These are phyloP conservation scores for Rhodotorula glutinis DNA, from an alignment of 1,284 basidiomycete genomes.

Conservation along the genomic window DNA sequence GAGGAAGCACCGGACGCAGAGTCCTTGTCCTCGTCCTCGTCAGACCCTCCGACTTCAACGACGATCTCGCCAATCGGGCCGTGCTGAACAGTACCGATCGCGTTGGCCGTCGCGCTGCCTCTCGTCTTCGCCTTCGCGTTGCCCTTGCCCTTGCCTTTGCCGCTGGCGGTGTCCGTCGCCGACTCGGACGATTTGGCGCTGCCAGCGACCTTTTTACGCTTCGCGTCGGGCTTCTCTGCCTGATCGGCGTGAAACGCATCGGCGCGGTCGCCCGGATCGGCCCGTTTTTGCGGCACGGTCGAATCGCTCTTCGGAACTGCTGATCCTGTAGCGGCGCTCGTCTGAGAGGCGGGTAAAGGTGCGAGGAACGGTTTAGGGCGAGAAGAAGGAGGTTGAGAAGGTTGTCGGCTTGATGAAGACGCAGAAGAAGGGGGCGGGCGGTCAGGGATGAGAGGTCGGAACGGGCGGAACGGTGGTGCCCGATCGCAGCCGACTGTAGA, in stretches of 20 bases:
- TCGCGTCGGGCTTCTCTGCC: not conserved
- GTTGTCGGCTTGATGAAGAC: not conserved
- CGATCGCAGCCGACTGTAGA: too few relatives aligned
- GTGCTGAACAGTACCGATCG: too few relatives aligned
- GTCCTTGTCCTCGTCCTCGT: not conserved
- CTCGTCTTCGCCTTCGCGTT: not conserved
- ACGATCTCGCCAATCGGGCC: constrained; percentile 1
- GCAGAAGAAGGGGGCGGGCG: not conserved
- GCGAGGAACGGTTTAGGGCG: not conserved
- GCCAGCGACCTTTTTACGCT: constrained; percentile 1
- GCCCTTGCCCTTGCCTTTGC: constrained; percentile 8
- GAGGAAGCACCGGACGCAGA: not conserved
- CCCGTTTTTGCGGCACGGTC: not conserved
- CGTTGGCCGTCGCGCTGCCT: not conserved
- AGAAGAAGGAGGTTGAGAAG: not conserved
- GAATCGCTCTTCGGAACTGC: not conserved
- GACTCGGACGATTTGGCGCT: not conserved
- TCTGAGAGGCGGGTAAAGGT: not conserved
- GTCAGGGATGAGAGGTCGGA: constrained; percentile 19
- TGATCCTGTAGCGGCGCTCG: not conserved
- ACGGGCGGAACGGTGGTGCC: constrained; percentile 1
- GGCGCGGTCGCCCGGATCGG: not conserved
- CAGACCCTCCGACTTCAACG: constrained; percentile 6
- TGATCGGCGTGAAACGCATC: not conserved
- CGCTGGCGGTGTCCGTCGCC: not conserved